Evolutionary conservation across 1,284 basidiomycete genomes (phyloP).

Genomic region (Boletus chippewaensis): DNA sequence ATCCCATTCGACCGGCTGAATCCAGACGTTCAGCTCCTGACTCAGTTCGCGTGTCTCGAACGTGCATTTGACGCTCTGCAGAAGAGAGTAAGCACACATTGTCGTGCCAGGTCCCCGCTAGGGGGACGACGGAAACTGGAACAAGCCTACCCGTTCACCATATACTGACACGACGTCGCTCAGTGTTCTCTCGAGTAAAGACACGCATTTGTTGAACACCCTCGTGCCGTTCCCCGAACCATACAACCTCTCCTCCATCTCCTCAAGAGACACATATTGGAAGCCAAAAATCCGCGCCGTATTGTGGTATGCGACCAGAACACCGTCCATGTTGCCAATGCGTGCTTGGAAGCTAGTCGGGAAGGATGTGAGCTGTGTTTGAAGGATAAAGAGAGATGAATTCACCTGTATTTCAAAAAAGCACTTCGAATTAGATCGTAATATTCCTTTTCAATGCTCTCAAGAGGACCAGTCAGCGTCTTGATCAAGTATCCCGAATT

Average conservation of each 20-base stretch:
- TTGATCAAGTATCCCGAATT: slow-evolving; percentile 75
- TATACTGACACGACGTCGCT: slow-evolving; percentile 58
- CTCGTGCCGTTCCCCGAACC: slow-evolving; percentile 53
- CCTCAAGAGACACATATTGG: slow-evolving; percentile 83
- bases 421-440: slow-evolving; percentile 91
- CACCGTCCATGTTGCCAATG: slow-evolving; percentile 97
- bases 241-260: slow-evolving; percentile 84
- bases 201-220: slow-evolving; percentile 74
- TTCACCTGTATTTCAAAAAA: slow-evolving; percentile 88
- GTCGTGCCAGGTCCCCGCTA: too few relatives aligned
- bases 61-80: slow-evolving; percentile 51
- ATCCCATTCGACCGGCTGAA: slow-evolving; percentile 54
- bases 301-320: slow-evolving; percentile 94
- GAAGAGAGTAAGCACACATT: background rate
- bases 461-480: slow-evolving; percentile 50
- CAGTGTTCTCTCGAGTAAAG: slow-evolving; percentile 66
- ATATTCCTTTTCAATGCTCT: slow-evolving; percentile 86
- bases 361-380: background rate
- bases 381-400: too few relatives aligned
- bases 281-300: slow-evolving; percentile 88
- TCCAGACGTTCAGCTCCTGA: slow-evolving; percentile 52
- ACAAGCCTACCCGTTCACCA: slow-evolving; percentile 52
- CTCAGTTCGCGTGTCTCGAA: slow-evolving; percentile 47
- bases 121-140: background rate
- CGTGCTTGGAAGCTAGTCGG: slow-evolving; percentile 81